Evolutionary conservation across 2,329 filamentous ascomycete genomes (phyloP).

Genomic region (Hymenoscyphus scutula): DNA sequence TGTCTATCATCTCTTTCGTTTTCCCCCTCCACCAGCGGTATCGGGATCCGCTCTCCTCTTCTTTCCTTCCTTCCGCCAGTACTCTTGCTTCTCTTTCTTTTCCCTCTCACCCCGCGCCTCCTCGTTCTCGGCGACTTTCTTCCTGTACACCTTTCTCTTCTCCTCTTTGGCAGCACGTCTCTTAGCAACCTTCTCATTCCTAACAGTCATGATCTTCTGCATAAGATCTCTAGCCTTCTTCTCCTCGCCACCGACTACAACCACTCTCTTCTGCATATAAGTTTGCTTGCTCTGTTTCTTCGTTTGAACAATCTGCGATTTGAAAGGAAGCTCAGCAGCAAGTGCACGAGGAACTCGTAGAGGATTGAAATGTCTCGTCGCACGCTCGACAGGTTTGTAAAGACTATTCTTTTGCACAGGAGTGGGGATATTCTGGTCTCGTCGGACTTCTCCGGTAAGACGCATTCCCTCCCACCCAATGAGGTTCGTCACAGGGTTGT

Average conservation of each 20-base stretch:
- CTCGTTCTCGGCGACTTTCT: conserved; percentile 75
- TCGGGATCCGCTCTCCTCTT: conserved; percentile 61
- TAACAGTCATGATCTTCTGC: conserved; percentile 86
- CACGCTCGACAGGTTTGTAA: conserved; percentile 69
- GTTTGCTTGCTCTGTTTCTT: conserved; percentile 77
- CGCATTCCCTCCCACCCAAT: conserved; percentile 92
- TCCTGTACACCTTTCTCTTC: conserved; percentile 73
- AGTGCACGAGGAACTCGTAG: conserved; percentile 71
- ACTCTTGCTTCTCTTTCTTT: conserved; percentile 89
- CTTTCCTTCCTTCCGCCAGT: conserved; percentile 86
- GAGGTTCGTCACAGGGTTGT: conserved; percentile 93
- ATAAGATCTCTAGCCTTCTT: conserved; percentile 83
- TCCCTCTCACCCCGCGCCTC: conserved; percentile 86
- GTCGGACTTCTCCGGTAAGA: conserved; percentile 86
- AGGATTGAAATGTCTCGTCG: conserved; percentile 73
- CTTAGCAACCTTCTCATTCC: conserved; percentile 88
- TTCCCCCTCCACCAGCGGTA: conserved; percentile 42
- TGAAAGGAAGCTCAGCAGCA: conserved; percentile 84
- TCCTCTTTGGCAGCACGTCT: conserved; percentile 83
- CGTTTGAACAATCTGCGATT: conserved; percentile 82
- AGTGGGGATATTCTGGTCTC: conserved; percentile 69
- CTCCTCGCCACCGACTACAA: conserved; percentile 83
- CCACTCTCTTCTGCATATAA: conserved; percentile 93
- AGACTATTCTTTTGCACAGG: conserved; percentile 80
- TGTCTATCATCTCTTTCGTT: neutral